phyloP scores from a whole-genome alignment of 148 eudicot genomes.

The Rhododendron ovatum region DNA sequence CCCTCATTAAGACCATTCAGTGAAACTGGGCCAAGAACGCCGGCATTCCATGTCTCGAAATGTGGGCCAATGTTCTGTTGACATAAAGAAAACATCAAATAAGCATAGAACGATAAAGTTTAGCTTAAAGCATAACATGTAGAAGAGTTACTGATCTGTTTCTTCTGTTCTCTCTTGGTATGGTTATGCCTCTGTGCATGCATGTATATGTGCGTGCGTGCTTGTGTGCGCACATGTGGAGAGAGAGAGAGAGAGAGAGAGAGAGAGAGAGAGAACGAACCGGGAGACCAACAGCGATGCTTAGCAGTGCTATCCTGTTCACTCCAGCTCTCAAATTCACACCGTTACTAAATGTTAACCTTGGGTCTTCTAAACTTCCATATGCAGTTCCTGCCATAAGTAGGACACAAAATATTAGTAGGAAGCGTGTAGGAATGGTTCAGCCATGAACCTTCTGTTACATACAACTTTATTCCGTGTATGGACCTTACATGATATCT shows the following conservation, averaged over 20 bases:
- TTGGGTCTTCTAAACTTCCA: slow-evolving; percentile 83
- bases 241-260: slow-evolving; percentile 3
- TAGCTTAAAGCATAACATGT: not conserved
- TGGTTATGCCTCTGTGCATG: not conserved
- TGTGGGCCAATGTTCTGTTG: slow-evolving; percentile 35
- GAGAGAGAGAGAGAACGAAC: slow-evolving; percentile 39
- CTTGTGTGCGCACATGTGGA: not conserved
- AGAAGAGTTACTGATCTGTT: not conserved
- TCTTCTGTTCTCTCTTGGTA: not conserved
- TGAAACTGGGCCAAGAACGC: slow-evolving; percentile 64
- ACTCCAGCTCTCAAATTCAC: slow-evolving; percentile 82
- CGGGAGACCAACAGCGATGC: slow-evolving; percentile 97
- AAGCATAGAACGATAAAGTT: not conserved
- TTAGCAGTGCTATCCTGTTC: slow-evolving; percentile 79
- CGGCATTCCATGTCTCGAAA: slow-evolving; percentile 55
- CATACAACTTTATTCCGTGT: not conserved
- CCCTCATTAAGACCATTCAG: slow-evolving; percentile 53
- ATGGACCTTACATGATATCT: not conserved
- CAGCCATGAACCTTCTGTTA: not conserved
- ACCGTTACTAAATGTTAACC: slow-evolving; percentile 55
- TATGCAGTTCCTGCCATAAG: slow-evolving; percentile 61
- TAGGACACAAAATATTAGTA: not conserved
- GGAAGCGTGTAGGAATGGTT: not conserved
- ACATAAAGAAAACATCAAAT: not conserved
- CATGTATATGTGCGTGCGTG: not conserved